phyloP scores from a whole-genome alignment of 345 rosid species.

The Rhodomyrtus tomentosa region DNA sequence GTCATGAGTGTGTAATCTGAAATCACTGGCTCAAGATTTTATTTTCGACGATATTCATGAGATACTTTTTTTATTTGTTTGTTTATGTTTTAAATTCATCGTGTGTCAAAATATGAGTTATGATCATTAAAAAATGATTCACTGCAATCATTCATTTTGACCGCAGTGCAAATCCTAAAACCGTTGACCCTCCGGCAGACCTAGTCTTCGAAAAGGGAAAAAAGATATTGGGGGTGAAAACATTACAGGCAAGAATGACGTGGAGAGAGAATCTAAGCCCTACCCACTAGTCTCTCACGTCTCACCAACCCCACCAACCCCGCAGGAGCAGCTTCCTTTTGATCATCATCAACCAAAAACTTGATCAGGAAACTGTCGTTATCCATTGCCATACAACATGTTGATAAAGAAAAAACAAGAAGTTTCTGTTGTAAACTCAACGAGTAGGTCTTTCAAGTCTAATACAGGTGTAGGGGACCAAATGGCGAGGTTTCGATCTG shows the following conservation, averaged over 20 bases:
- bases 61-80: too few relatives aligned
- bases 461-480: background rate
- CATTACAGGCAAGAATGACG: background rate
- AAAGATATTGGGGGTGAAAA: background rate
- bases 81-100: too few relatives aligned
- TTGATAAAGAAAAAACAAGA: background rate
- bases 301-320: background rate
- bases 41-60: too few relatives aligned
- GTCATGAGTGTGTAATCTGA: too few relatives aligned
- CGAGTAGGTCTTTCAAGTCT: background rate
- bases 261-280: background rate
- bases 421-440: background rate
- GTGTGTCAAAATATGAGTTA: too few relatives aligned
- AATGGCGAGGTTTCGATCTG: background rate
- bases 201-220: too few relatives aligned
- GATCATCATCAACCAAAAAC: background rate
- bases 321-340: background rate
- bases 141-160: too few relatives aligned
- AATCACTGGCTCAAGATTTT: too few relatives aligned
- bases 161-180: too few relatives aligned
- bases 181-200: too few relatives aligned
- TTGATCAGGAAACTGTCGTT: background rate
- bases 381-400: background rate
- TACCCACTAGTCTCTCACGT: background rate
- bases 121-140: too few relatives aligned